Base-by-base conservation (phyloP, 2,329 filamentous ascomycete species). In the Phaeosphaeriaceae sp. region DNA sequence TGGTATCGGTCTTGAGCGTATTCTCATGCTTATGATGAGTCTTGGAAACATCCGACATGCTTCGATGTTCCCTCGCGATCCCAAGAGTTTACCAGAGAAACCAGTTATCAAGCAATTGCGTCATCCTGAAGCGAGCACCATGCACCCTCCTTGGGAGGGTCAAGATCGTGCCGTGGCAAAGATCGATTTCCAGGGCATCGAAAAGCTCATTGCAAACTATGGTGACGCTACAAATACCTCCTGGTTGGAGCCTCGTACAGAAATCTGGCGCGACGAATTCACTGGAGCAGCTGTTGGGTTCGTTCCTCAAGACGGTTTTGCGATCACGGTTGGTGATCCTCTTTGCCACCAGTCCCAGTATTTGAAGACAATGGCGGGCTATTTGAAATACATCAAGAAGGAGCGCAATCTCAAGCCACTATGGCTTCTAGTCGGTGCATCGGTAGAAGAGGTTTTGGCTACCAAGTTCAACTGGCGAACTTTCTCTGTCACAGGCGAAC, bases 201-300 rank as follows among this genome's bases (percentile, higher is more conserved):
- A 92, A 70, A 88, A 96, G 68, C 85, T 97, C 34, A 92, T 97
- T 71, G 91, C 91, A 67, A 97, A 97, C 73, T 97, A 97, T 62
- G 92, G 92, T 54, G 92, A 97, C 73, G 91, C 92, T 2, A 92
- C 91, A 40, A 95, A 96, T 67, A 97, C 92, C 0, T 94, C 91
- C 0, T 97, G 92, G 91, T 83, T 94, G 6, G 92, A 97, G 70
- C 89, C 92, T 6, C 86, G 91, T 6, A 96, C 92, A 71, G 82
- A 90, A 66, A 86, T 96, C 49, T 97, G 91, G 90, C 87, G 92
- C 23, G 90, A 96, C 67, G 76, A 83, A 17, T 72, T 77, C 28
- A 93, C 89, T 2, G 92, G 92, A 40, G 92, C 92, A 0, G 92
- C 92, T 4, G 82, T 96, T 28, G 89, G 91, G 9, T 97, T 90